Conservation (phyloP, 2,329 filamentous ascomycete species). For the Ophiosphaerella herpotricha region DNA sequence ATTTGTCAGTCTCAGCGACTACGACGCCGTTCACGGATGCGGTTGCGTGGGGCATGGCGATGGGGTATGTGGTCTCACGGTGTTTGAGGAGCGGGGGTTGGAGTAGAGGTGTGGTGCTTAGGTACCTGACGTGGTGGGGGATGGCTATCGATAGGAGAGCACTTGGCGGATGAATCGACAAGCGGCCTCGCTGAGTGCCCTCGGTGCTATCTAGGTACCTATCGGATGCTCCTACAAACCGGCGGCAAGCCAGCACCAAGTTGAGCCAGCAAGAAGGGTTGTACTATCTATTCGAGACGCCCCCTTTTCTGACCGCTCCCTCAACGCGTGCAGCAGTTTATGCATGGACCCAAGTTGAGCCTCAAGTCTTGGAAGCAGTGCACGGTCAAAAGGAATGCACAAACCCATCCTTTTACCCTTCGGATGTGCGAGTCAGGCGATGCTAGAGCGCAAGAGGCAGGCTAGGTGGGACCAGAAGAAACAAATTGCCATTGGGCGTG, state of each 20-base stretch:
- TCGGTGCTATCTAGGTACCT: too few relatives aligned
- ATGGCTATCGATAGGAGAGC: slow-evolving; percentile 17
- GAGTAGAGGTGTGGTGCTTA: background rate
- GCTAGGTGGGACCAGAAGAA: background rate
- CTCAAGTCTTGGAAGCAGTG: slow-evolving; percentile 3
- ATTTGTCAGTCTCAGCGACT: slow-evolving; percentile 57
- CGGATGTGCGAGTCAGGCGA: slow-evolving; percentile 11
- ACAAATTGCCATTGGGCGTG: slow-evolving; percentile 2
- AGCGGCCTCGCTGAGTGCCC: too few relatives aligned
- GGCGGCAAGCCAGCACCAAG: too few relatives aligned
- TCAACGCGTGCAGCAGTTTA: background rate
- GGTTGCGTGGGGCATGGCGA: slow-evolving; percentile 44
- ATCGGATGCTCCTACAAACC: too few relatives aligned
- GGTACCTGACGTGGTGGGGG: slow-evolving; percentile 3
- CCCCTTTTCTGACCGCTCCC: too few relatives aligned
- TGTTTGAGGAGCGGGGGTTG: background rate
- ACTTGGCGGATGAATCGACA: slow-evolving; percentile 2
- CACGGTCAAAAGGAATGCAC: slow-evolving; percentile 12
- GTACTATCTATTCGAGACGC: too few relatives aligned
- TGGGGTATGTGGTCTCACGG: background rate
- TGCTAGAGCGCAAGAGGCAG: background rate
- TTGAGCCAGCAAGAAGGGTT: too few relatives aligned
- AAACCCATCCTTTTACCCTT: slow-evolving; percentile 9
- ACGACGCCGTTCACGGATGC: slow-evolving; percentile 56
- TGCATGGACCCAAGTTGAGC: slow-evolving; percentile 7